A percentile compares a stretch with the other conserved stretches of the same genome.
Evolutionary conservation across 371 early-diverging fungal genomes (phyloP).

Genomic region (Mortierella sp.): DNA sequence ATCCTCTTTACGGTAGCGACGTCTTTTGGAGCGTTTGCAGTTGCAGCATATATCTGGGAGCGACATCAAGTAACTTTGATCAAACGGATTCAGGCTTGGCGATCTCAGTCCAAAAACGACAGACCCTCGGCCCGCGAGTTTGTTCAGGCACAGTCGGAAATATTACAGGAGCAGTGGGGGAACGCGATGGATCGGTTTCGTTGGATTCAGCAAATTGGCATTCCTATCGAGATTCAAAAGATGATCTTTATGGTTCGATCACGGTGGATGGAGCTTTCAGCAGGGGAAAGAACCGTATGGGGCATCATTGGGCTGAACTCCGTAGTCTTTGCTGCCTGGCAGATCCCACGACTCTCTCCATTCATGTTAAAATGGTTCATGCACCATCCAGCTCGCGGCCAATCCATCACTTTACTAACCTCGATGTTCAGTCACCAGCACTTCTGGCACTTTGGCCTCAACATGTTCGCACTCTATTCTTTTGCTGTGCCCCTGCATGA

Average conservation of each 20-base stretch:
- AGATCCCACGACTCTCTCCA: constrained; percentile 66
- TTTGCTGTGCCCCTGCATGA: constrained; percentile 64
- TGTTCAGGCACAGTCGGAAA: constrained; percentile 36
- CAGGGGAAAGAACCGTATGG: constrained; percentile 67
- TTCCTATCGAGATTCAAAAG: constrained; percentile 48
- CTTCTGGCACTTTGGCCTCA: constrained; percentile 74
- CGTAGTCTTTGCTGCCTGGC: constrained; percentile 80
- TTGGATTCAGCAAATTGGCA: constrained; percentile 44
- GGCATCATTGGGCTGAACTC: constrained; percentile 76
- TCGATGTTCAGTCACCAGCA: constrained; percentile 76
- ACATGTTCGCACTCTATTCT: constrained; percentile 77
- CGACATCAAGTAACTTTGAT: constrained; percentile 31
- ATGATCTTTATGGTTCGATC: constrained; percentile 31
- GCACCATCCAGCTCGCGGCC: constrained; percentile 73
- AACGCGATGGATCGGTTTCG: constrained; percentile 28
- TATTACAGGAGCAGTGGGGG: constrained; percentile 35
- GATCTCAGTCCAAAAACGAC: constrained; percentile 23
- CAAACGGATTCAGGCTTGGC: constrained; percentile 48
- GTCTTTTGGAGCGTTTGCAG: constrained; percentile 24
- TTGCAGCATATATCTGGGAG: constrained; percentile 49
- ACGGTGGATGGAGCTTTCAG: constrained; percentile 49
- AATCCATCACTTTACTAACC: constrained; percentile 77
- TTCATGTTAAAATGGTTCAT: constrained; percentile 80
- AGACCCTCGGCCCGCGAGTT: constrained; percentile 34
- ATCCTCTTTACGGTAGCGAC: constrained; percentile 36